Percentiles rank a stretch among this genome's conserved stretches.
Evolutionary conservation across 2,329 filamentous ascomycete species (phyloP).

Genomic region (Drechslerella coelobrocha): DNA sequence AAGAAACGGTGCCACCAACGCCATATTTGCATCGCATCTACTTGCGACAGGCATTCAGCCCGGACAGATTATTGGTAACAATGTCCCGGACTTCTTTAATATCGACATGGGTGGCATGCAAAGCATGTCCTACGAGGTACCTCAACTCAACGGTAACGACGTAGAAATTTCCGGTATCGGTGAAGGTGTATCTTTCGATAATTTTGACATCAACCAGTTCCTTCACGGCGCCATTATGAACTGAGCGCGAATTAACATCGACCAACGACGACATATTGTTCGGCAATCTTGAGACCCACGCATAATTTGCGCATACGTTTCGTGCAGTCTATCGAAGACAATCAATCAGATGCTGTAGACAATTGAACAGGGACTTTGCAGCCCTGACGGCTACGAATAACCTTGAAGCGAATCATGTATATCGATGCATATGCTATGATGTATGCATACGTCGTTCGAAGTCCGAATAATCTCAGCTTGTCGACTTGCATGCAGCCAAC

Average conservation of each 20-base stretch:
- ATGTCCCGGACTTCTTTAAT: slow-evolving; percentile 35
- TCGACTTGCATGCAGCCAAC: slow-evolving; percentile 26
- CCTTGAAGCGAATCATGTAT: slow-evolving; percentile 13
- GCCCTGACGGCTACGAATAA: slow-evolving; percentile 10
- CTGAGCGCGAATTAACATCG: slow-evolving; percentile 11
- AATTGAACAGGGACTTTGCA: slow-evolving; percentile 25
- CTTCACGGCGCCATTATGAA: slow-evolving; percentile 28
- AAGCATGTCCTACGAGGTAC: slow-evolving; percentile 10
- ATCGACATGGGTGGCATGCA: slow-evolving; percentile 11
- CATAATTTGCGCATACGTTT: slow-evolving; percentile 2
- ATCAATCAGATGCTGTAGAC: slow-evolving; percentile 30
- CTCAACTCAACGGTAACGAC: slow-evolving; percentile 17
- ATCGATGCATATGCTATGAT: slow-evolving; percentile 14
- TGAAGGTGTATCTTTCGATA: slow-evolving; percentile 14
- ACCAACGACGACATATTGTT: slow-evolving; percentile 2
- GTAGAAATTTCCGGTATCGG: slow-evolving; percentile 16
- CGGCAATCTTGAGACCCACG: slow-evolving; percentile 10
- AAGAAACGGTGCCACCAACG: slow-evolving; percentile 15
- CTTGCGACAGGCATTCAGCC: slow-evolving; percentile 27
- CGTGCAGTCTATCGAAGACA: slow-evolving; percentile 14
- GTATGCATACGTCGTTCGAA: slow-evolving; percentile 4
- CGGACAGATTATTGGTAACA: slow-evolving; percentile 22
- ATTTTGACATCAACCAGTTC: slow-evolving; percentile 35
- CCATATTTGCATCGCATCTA: slow-evolving; percentile 30
- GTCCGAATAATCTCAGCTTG: slow-evolving; percentile 2